Conservation (phyloP, 805 yeast species). For the Wickerhamomyces silvicola region DNA sequence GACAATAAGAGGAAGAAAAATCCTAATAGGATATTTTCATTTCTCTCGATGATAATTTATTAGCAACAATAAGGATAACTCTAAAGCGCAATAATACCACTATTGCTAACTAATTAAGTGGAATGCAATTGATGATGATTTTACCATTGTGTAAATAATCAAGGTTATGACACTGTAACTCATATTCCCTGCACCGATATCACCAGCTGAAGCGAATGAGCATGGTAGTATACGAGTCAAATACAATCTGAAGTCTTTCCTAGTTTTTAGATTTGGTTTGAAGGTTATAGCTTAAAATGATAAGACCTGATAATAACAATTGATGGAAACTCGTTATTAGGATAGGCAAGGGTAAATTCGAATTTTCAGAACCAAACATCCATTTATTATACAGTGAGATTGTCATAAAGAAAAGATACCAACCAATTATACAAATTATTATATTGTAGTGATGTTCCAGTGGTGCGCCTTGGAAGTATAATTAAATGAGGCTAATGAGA, state of each 20-base stretch:
- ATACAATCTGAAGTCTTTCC: slow-evolving; percentile 31
- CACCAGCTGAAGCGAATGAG: slow-evolving; percentile 83
- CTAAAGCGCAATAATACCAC: slow-evolving; percentile 78
- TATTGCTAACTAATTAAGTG: slow-evolving; percentile 59
- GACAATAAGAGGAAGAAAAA: slow-evolving; percentile 69
- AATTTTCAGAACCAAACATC: slow-evolving; percentile 81
- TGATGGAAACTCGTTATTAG: slow-evolving; percentile 85
- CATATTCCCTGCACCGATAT: slow-evolving; percentile 87
- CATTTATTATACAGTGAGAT: slow-evolving; percentile 86
- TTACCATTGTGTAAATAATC: slow-evolving; percentile 87
- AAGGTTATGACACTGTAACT: slow-evolving; percentile 75
- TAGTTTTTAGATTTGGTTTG: slow-evolving; percentile 7
- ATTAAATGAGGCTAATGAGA: too few relatives aligned
- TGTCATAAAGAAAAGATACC: slow-evolving; percentile 67
- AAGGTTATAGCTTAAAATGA: slow-evolving; percentile 23
- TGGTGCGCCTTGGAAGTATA: too few relatives aligned
- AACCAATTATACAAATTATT: slow-evolving; percentile 34
- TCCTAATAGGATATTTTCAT: slow-evolving; percentile 40
- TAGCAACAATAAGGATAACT: slow-evolving; percentile 80
- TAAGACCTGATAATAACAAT: slow-evolving; percentile 51
- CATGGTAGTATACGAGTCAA: slow-evolving; percentile 67
- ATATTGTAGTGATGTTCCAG: too few relatives aligned
- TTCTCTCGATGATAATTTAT: slow-evolving; percentile 23
- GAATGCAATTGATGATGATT: slow-evolving; percentile 83
- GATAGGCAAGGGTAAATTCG: slow-evolving; percentile 78